Conservation (phyloP, 805 yeast species). For the Candida boidinii region DNA sequence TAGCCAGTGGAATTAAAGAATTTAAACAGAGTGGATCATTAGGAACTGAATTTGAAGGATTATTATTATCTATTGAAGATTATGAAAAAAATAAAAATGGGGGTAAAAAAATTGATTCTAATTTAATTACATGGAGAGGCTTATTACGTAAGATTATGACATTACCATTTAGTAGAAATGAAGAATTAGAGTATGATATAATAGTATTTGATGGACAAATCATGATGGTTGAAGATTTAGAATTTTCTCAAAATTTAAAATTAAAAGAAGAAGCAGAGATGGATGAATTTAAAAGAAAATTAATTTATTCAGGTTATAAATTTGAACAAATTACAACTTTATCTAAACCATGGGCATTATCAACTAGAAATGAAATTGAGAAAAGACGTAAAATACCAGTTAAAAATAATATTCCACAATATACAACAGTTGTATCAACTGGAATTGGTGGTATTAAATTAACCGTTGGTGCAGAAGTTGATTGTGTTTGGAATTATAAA, state of each 20-base stretch:
- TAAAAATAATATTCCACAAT: conserved; percentile 62
- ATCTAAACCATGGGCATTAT: conserved; percentile 65
- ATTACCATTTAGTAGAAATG: conserved; percentile 51
- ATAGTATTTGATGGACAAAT: conserved; percentile 69
- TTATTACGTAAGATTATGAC: conserved; percentile 66
- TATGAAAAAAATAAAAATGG: conserved; percentile 41
- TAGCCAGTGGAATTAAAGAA: conserved; percentile 54
- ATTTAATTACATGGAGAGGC: conserved; percentile 81
- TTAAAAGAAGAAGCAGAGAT: conserved; percentile 19
- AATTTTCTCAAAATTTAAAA: conserved; percentile 19
- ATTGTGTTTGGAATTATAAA: conserved; percentile 78
- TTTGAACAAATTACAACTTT: conserved; percentile 77
- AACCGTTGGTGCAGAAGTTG: conserved; percentile 84
- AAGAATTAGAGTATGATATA: conserved; percentile 53
- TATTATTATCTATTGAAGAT: conserved; percentile 44
- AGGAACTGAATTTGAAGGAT: conserved; percentile 49
- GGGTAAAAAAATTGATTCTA: conserved; percentile 43
- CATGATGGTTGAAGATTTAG: conserved; percentile 41
- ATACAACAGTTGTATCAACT: conserved; percentile 69
- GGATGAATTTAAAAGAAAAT: conserved; percentile 25
- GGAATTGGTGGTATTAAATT: conserved; percentile 70
- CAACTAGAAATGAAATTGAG: conserved; percentile 61
- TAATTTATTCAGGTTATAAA: conserved; percentile 69
- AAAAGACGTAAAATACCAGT: conserved; percentile 51
- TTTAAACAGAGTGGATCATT: conserved; percentile 50